A percentile compares a stretch with the other conserved stretches of the same genome.
phyloP scores from a whole-genome alignment of 2,329 filamentous ascomycete species.

The Fusarium zealandicum region DNA sequence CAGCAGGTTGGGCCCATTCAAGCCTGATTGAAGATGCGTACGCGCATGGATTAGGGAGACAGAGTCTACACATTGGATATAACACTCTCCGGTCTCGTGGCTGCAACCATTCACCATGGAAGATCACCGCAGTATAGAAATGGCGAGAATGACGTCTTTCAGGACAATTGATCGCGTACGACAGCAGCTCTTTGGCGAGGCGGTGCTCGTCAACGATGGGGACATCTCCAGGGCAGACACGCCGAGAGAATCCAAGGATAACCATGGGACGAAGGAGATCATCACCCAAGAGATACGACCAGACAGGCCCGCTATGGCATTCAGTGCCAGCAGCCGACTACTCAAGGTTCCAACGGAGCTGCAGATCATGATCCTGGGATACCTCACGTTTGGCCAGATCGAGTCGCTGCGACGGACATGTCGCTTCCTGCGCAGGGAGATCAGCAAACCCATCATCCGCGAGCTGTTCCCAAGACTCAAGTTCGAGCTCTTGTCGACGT shows the following conservation, averaged over 20 bases:
- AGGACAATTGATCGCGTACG: slow-evolving; percentile 1
- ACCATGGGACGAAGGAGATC: not conserved
- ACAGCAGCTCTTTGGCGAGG: slow-evolving; percentile 3
- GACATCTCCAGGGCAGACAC: not conserved
- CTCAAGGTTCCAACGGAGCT: slow-evolving; percentile 52
- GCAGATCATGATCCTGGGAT: slow-evolving; percentile 50
- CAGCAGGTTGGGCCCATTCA: not conserved
- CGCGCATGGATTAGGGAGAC: not conserved
- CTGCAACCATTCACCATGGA: not conserved
- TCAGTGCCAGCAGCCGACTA: slow-evolving; percentile 27
- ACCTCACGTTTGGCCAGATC: slow-evolving; percentile 53
- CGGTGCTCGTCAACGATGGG: not conserved
- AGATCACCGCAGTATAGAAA: not conserved
- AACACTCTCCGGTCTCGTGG: not conserved
- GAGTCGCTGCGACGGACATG: slow-evolving; percentile 53
- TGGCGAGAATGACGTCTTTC: not conserved
- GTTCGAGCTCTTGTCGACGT: slow-evolving; percentile 48
- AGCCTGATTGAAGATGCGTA: not conserved
- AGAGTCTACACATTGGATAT: not conserved
- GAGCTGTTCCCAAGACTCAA: slow-evolving; percentile 47
- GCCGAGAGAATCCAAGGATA: not conserved
- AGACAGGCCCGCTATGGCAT: not conserved
- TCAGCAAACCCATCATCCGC: slow-evolving; percentile 47
- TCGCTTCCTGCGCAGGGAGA: slow-evolving; percentile 45
- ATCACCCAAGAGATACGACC: not conserved